Percentiles rank a stretch among this genome's conserved stretches.
Evolutionary conservation across 2,329 filamentous ascomycete species (phyloP).

Genomic region (Pseudocercospora vitis): DNA sequence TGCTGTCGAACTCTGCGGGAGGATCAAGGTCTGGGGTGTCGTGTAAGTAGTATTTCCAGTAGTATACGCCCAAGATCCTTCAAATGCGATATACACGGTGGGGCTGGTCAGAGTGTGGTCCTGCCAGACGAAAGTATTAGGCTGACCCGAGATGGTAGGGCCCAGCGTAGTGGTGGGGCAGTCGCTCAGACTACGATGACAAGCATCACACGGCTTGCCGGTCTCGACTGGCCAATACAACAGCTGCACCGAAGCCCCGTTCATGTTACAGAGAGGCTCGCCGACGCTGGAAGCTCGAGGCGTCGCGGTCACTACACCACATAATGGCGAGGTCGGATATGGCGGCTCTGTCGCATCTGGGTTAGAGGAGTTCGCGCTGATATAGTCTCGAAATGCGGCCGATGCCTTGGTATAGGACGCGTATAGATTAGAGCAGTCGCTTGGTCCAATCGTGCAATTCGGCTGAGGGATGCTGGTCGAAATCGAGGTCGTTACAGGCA

Average conservation of each 20-base stretch:
- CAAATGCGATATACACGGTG: constrained; percentile 28
- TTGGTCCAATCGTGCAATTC: constrained; percentile 23
- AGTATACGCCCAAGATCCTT: constrained; percentile 24
- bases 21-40: constrained; percentile 15
- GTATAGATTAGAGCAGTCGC: constrained; percentile 19
- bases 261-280: constrained; percentile 17
- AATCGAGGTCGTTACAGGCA: constrained; percentile 7
- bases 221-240: constrained; percentile 26
- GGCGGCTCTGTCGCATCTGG: background rate
- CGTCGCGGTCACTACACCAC: constrained; percentile 12
- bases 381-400: background rate
- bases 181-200: constrained; percentile 13
- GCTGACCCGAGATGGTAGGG: constrained; percentile 22
- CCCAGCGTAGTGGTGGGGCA: constrained; percentile 19
- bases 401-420: background rate
- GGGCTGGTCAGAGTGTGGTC: constrained; percentile 28
- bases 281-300: background rate
- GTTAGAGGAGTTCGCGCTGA: background rate
- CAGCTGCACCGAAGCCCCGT: constrained; percentile 22
- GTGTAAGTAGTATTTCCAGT: constrained; percentile 11
- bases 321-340: constrained; percentile 13
- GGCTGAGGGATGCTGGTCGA: constrained; percentile 13
- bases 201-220: constrained; percentile 12
- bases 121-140: constrained; percentile 22
- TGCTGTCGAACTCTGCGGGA: constrained; percentile 19